Percentiles rank a stretch among this genome's conserved stretches.
Conservation (phyloP, 148 eudicot species). For the Camellia sinensis region DNA sequence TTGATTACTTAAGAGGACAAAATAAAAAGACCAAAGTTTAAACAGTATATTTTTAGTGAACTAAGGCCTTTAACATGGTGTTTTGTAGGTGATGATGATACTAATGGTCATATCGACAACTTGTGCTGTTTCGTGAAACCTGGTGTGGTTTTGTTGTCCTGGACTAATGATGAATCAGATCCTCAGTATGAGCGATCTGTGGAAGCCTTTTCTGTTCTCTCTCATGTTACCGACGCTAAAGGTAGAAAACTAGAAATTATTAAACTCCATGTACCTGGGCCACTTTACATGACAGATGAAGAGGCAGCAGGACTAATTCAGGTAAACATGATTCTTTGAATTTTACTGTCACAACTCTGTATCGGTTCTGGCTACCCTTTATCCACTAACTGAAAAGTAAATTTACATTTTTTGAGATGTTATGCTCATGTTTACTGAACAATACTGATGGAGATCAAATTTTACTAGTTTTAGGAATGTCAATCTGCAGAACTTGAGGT, state of each 20-base stretch:
- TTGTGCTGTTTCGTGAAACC: slow-evolving; percentile 92
- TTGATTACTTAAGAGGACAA: neutral
- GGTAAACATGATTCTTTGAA: slow-evolving; percentile 34
- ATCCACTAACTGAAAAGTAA: neutral
- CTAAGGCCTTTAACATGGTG: neutral
- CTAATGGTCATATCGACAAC: slow-evolving; percentile 93
- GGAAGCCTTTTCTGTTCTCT: slow-evolving; percentile 71
- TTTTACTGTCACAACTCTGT: neutral
- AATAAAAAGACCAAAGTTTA: neutral
- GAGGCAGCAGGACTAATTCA: slow-evolving; percentile 78
- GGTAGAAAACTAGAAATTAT: slow-evolving; percentile 80
- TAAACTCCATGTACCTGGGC: slow-evolving; percentile 89
- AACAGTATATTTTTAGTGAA: neutral
- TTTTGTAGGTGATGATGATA: slow-evolving; percentile 86
- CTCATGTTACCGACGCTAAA: slow-evolving; percentile 65
- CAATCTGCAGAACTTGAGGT: too few relatives aligned
- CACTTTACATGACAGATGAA: slow-evolving; percentile 77
- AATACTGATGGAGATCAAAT: neutral
- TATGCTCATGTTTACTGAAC: neutral
- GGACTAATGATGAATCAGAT: slow-evolving; percentile 91
- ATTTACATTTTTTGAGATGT: neutral
- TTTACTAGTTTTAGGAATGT: too few relatives aligned
- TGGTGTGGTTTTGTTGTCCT: slow-evolving; percentile 74
- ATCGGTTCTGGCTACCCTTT: neutral
- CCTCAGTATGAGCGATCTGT: slow-evolving; percentile 74